These are phyloP conservation scores for Saksenaea vasiformis DNA, from an alignment of 371 early-diverging fungal genomes.

Conservation along the genomic window DNA sequence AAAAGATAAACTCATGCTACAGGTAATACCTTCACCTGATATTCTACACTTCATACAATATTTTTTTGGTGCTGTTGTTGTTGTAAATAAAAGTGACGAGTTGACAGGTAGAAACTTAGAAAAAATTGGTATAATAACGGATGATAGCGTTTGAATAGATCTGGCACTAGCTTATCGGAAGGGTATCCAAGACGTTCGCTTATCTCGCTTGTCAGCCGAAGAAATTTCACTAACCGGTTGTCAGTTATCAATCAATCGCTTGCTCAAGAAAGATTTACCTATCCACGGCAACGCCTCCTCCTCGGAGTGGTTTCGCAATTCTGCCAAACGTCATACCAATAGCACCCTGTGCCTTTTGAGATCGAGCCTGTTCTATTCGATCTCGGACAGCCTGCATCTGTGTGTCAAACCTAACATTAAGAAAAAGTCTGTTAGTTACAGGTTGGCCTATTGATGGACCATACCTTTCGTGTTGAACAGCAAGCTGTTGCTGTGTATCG, in stretches of 20 bases:
- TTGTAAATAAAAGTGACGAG: too few species aligned
- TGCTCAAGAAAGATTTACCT: constrained; percentile 5
- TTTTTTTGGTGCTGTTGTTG: too few species aligned
- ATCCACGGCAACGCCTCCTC: constrained; percentile 57
- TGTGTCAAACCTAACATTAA: constrained; percentile 65
- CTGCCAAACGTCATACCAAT: constrained; percentile 71
- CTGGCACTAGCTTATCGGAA: constrained; percentile 50
- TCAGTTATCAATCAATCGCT: neutral
- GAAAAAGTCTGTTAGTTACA: neutral
- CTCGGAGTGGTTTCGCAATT: constrained; percentile 92
- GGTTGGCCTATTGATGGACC: neutral
- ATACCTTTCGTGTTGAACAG: constrained; percentile 80
- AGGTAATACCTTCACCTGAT: too few species aligned
- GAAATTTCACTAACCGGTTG: neutral
- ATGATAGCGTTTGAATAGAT: constrained; percentile 33
- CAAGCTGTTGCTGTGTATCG: constrained; percentile 71
- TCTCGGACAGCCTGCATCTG: constrained; percentile 78
- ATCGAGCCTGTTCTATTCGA: constrained; percentile 71
- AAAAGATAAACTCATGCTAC: too few species aligned
- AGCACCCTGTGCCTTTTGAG: constrained; percentile 46
- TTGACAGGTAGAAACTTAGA: neutral
- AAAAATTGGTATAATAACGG: constrained; percentile 9
- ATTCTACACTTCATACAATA: too few species aligned
- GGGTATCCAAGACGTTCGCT: constrained; percentile 8
- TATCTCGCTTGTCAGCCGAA: constrained; percentile 4